Evolutionary conservation across 2,329 filamentous ascomycete genomes (phyloP).

Genomic region (Dothidotthia symphoricarpi): DNA sequence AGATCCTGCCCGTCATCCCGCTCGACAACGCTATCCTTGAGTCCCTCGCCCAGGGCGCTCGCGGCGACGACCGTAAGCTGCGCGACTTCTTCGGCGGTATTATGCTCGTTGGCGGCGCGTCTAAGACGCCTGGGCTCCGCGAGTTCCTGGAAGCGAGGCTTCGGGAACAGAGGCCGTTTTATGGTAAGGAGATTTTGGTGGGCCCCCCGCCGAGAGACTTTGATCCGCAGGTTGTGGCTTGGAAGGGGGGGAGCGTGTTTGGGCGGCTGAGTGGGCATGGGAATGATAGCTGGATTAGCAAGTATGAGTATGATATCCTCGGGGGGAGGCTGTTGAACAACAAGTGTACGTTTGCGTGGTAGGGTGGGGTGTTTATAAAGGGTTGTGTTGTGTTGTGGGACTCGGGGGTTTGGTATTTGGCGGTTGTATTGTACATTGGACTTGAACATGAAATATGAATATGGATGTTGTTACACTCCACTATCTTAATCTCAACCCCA

Average conservation of each 20-base stretch:
- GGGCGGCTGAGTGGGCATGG: slow-evolving; percentile 73
- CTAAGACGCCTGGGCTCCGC: slow-evolving; percentile 65
- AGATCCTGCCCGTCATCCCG: slow-evolving; percentile 75
- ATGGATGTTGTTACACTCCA: too few relatives aligned
- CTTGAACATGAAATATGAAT: too few relatives aligned
- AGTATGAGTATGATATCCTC: slow-evolving; percentile 82
- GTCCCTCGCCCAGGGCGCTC: slow-evolving; percentile 81
- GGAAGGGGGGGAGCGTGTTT: slow-evolving; percentile 98
- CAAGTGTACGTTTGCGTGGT: slow-evolving; percentile 46
- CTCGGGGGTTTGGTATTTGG: too few relatives aligned
- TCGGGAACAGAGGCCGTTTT: slow-evolving; percentile 61
- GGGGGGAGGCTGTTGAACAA: slow-evolving; percentile 71
- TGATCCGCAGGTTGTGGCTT: slow-evolving; percentile 94
- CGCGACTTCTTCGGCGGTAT: slow-evolving; percentile 66
- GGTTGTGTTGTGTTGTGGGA: neutral
- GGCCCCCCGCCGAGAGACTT: slow-evolving; percentile 80
- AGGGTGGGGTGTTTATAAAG: too few relatives aligned
- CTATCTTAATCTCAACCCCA: too few relatives aligned
- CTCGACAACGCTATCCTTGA: slow-evolving; percentile 88
- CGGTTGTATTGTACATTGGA: too few relatives aligned
- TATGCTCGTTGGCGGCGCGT: slow-evolving; percentile 41
- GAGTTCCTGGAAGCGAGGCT: slow-evolving; percentile 80
- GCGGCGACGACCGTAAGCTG: slow-evolving; percentile 87
- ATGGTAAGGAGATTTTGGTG: slow-evolving; percentile 65
- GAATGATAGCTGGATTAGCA: slow-evolving; percentile 93